A percentile compares a stretch with the other conserved stretches of the same genome.
These are phyloP conservation scores for Hypomyces rosellus DNA, from an alignment of 2,329 filamentous ascomycete species.

Conservation along the genomic window DNA sequence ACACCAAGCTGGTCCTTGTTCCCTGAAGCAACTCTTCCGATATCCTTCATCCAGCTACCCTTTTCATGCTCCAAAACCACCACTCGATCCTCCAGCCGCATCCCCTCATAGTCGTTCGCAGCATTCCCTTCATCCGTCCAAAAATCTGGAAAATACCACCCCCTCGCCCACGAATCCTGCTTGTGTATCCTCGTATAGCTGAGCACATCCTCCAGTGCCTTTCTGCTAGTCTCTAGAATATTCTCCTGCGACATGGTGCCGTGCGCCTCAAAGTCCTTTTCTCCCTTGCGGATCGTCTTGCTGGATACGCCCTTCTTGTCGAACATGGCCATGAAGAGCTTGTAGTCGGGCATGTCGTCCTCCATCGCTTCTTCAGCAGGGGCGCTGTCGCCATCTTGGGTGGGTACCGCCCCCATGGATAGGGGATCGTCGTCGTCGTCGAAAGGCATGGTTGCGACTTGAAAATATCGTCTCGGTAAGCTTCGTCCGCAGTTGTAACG, in stretches of 20 bases:
- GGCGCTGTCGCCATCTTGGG: constrained; percentile 22
- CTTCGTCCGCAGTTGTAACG: too few relatives aligned
- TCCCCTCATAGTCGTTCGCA: constrained; percentile 14
- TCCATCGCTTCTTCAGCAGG: constrained; percentile 55
- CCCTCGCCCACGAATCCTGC: constrained; percentile 59
- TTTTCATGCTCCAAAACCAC: constrained; percentile 67
- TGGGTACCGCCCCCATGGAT: constrained; percentile 13
- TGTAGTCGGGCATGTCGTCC: constrained; percentile 83
- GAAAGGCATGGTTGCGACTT: constrained; percentile 29
- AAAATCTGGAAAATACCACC: constrained; percentile 64
- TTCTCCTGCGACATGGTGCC: constrained; percentile 75
- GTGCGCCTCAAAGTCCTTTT: constrained; percentile 96
- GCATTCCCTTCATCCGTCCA: constrained; percentile 32
- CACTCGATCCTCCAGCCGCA: constrained; percentile 41
- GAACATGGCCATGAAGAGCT: constrained; percentile 55
- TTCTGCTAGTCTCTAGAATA: constrained; percentile 71
- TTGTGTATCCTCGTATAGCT: constrained; percentile 68
- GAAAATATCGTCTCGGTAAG: too few relatives aligned
- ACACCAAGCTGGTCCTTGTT: constrained; percentile 49
- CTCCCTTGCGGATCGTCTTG: constrained; percentile 78
- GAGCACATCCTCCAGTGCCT: constrained; percentile 84
- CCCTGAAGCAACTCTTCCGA: constrained; percentile 60
- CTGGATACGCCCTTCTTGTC: constrained; percentile 44
- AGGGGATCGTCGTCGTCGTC: constrained; percentile 39
- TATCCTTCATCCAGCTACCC: constrained; percentile 66